Evolutionary conservation across 1,139 yeast genomes (phyloP), one percentile per base, ranked within the genome.

Genomic region (Sporopachydermia cereana): DNA sequence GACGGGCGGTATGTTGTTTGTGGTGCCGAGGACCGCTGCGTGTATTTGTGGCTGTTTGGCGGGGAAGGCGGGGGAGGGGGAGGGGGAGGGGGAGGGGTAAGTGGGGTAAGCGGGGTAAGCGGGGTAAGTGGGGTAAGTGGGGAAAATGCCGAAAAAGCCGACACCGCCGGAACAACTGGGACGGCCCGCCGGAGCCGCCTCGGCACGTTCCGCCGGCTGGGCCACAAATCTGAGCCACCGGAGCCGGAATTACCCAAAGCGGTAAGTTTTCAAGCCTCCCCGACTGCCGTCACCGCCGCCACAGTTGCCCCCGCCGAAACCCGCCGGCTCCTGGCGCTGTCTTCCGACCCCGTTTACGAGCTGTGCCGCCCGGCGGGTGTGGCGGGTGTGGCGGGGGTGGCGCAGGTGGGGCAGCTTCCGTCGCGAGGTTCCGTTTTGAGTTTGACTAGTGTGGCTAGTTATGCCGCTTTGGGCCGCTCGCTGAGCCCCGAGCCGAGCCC

Each of bases 311-410:
- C 96, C 0, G 65, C 74, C n/a, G 66, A 68, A 2, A 80, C 96
- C 0, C 71, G 75, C 48, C 77, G 75, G 47, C 64, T 82, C 16
- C 61, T 88, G 44, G 79, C 81, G 43, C 66, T 79, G 41, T 81
- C 94, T 1, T 83, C 83, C 55, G 96, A 88, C 57, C 76, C 84
- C 2, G 76, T 88, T 2, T 86, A 72, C 57, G 94, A 84, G 50
- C 60, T 84, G 48, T 67, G 70, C 39, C 62, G 57, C 43, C 63
- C 62, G n/a, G 58, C 59, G 3, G 17, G 12, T 21, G 5, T 12
- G 12, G 39, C 29, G 29, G 29, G 29, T 7, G 7, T 14, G 12
- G 29, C 29, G 7, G 29, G 14, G 29, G 12, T 14, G 14, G 12
- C 7, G 29, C 29, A 25, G 29, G n/a, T n/a, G n/a, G n/a, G n/a